Percentiles rank a stretch among this genome's conserved stretches.
These are phyloP conservation scores for Lepidium didymum DNA, from an alignment of 345 rosid genomes.

Conservation along the genomic window DNA sequence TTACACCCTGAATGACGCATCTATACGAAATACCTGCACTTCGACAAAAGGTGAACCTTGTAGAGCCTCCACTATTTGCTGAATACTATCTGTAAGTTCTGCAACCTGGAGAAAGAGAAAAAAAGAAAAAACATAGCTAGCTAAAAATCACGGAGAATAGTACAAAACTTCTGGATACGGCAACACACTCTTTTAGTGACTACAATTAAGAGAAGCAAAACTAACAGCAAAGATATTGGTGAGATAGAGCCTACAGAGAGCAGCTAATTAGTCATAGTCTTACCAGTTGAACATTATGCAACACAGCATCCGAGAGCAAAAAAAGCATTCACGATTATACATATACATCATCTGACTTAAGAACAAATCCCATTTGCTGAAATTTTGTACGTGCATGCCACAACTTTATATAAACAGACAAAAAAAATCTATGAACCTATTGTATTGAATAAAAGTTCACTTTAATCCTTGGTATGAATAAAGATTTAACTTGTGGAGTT, in stretches of 20 bases:
- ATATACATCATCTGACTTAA: background rate
- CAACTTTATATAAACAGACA: slow-evolving; percentile 1
- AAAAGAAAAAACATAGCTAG: slow-evolving; percentile 4
- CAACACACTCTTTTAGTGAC: background rate
- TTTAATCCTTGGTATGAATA: background rate
- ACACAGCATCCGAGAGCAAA: background rate
- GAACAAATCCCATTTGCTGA: slow-evolving; percentile 2
- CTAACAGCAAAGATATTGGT: background rate
- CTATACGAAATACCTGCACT: slow-evolving; percentile 53
- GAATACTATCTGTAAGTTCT: slow-evolving; percentile 53
- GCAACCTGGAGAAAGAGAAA: slow-evolving; percentile 43
- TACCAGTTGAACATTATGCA: background rate
- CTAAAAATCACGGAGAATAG: slow-evolving; percentile 2
- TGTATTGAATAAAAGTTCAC: background rate
- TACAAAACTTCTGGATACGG: background rate
- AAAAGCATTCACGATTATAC: background rate
- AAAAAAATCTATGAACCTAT: background rate
- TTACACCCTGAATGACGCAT: background rate
- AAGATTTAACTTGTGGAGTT: background rate
- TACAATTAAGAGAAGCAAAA: background rate
- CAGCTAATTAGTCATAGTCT: background rate
- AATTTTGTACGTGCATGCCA: background rate
- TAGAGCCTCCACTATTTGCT: slow-evolving; percentile 60
- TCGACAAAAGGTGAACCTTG: slow-evolving; percentile 56
- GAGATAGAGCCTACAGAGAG: background rate